Evolutionary conservation across 768 basidiomycete species (phyloP).

Genomic region (Russula griseocarnosa): DNA sequence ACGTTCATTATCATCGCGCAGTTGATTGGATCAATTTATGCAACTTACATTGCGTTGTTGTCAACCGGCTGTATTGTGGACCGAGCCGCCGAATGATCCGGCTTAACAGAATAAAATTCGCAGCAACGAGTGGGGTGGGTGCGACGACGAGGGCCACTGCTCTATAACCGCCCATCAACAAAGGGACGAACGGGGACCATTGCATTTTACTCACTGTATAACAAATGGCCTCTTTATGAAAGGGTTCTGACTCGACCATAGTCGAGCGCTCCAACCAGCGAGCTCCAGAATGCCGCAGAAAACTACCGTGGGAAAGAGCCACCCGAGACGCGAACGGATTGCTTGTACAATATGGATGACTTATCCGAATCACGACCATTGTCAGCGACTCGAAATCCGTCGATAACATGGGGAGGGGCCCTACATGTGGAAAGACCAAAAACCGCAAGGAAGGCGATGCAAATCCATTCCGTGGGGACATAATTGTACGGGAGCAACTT

Average conservation of each 20-base stretch:
- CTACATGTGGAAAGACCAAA: slow-evolving; percentile 35
- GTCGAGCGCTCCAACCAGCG: slow-evolving; percentile 20
- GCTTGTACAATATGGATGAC: slow-evolving; percentile 18
- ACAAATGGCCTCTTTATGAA: slow-evolving; percentile 12
- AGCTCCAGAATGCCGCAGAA: slow-evolving; percentile 18
- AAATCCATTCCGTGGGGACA: slow-evolving; percentile 38
- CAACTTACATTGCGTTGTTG: slow-evolving; percentile 17
- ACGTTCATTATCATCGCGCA: neutral
- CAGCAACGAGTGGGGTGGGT: slow-evolving; percentile 25
- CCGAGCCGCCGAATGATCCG: slow-evolving; percentile 22
- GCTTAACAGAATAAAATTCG: slow-evolving; percentile 26
- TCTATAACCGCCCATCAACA: slow-evolving; percentile 7
- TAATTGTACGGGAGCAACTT: slow-evolving; percentile 33
- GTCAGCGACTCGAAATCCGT: neutral
- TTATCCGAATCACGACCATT: neutral
- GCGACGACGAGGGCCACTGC: slow-evolving; percentile 16
- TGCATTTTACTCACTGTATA: slow-evolving; percentile 20
- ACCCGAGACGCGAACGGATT: slow-evolving; percentile 9
- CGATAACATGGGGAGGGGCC: slow-evolving; percentile 9
- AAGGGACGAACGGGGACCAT: neutral
- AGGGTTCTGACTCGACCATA: slow-evolving; percentile 24
- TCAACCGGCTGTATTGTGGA: slow-evolving; percentile 22
- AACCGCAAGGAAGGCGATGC: slow-evolving; percentile 38
- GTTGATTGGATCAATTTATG: neutral
- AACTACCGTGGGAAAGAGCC: slow-evolving; percentile 23